A percentile compares a stretch with the other conserved stretches of the same genome.
Evolutionary conservation across 805 yeast genomes (phyloP).

Genomic region (Saccharomycopsis selenospora): DNA sequence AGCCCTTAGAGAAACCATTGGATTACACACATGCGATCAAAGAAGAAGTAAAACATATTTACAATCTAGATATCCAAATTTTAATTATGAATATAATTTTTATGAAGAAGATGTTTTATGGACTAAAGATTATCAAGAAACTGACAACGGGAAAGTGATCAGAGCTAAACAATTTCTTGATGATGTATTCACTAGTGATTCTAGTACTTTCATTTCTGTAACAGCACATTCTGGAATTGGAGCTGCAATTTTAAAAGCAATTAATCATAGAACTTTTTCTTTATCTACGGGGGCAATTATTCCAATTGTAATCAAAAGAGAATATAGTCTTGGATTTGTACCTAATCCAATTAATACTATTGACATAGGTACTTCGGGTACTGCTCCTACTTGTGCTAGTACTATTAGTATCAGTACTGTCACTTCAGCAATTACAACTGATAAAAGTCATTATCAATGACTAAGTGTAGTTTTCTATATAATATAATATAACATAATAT

Average conservation of each 20-base stretch:
- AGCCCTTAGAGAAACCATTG: constrained; percentile 41
- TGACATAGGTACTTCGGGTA: background rate
- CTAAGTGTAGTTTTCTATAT: too few relatives aligned
- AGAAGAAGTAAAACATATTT: constrained; percentile 33
- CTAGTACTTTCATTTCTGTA: constrained; percentile 30
- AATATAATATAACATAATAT: too few relatives aligned
- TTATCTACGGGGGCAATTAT: constrained; percentile 49
- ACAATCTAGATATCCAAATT: constrained; percentile 35
- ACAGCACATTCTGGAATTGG: constrained; percentile 46
- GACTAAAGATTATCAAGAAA: constrained; percentile 39
- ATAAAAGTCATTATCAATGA: too few relatives aligned
- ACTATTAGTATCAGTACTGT: too few relatives aligned
- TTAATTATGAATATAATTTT: constrained; percentile 37
- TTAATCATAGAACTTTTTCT: constrained; percentile 40
- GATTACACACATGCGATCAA: constrained; percentile 45
- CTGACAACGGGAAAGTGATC: constrained; percentile 30
- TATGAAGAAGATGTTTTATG: constrained; percentile 39
- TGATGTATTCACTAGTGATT: constrained; percentile 21
- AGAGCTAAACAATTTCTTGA: constrained; percentile 44
- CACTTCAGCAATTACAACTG: too few relatives aligned
- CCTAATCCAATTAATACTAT: background rate
- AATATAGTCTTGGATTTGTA: background rate
- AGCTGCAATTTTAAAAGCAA: constrained; percentile 38
- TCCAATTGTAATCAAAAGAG: constrained; percentile 42
- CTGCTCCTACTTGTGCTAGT: background rate